Evolutionary conservation across 83 land plant genomes (phyloP).

Genomic region (Picea mariana): DNA sequence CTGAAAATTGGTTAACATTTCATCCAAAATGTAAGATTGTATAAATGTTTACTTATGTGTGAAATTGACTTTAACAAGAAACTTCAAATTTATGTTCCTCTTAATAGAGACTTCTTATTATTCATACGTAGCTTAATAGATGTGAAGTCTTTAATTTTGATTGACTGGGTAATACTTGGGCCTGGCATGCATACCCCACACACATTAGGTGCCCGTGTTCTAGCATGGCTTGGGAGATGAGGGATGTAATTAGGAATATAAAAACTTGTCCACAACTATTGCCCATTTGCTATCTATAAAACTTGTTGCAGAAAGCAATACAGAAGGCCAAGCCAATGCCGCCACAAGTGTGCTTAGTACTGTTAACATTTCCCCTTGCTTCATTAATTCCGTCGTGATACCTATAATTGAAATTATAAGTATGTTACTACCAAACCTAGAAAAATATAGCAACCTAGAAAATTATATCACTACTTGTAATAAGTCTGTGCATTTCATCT

Average conservation of each 20-base stretch:
- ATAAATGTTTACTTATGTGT: not conserved
- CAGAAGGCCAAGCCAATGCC: constrained; percentile 95
- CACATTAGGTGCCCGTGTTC: not conserved
- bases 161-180: not conserved
- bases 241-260: not conserved
- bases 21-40: not conserved
- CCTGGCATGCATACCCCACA: not conserved
- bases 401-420: constrained; percentile 35
- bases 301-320: constrained; percentile 79
- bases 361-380: constrained; percentile 93
- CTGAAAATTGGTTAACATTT: not conserved
- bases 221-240: too few species aligned
- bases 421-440: not conserved
- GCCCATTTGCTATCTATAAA: constrained; percentile 98
- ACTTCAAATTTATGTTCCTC: not conserved
- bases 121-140: not conserved
- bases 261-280: constrained; percentile 89
- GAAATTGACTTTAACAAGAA: not conserved
- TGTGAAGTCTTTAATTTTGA: not conserved
- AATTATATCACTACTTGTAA: not conserved
- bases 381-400: constrained; percentile 82
- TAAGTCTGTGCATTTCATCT: not conserved
- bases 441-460: not conserved
- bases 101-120: not conserved
- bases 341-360: constrained; percentile 76